Evolutionary conservation across 345 rosid species (phyloP), one percentile per base, ranked within the genome.

Genomic region (Rubroshorea leprosula): DNA sequence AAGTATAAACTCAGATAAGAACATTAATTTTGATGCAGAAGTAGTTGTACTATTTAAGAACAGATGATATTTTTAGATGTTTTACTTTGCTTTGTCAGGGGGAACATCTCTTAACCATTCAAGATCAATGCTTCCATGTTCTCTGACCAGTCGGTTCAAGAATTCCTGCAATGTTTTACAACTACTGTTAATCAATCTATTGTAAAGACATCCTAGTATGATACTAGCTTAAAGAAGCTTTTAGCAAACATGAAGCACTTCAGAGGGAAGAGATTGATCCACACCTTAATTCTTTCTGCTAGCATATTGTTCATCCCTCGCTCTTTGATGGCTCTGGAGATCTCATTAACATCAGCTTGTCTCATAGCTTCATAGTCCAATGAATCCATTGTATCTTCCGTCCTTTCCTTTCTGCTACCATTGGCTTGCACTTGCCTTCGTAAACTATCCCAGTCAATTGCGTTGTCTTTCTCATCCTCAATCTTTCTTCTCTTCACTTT

Each of bases 261-360:
- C 6, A 5, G 17, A 18, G 53, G 24, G 54, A 51, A 44, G 63
- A 25, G 62, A 53, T 55, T 24, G 24, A 49, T 26, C 55, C 49
- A 18, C 76, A 81, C 98, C 93, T 92, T 70, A 22, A 92, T 92
- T 56, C 98, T 72, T 63, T 76, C 87, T 5, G 96, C 98, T 63
- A 92, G 73, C 90, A 86, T 74, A 64, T 86, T 80, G 74, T 89
- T 89, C 93, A 89, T 89, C 23, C 98, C 98, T 62, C 98, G 72
- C 63, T 77, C 96, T 74, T 73, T 84, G 26, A 89, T 92, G 24
- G 89, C 62, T 0, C 78, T 68, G 31, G 97, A 67, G 39, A 92
- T 80, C 67, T 81, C 78, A 7, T 55, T 47, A 20, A 81, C 70
- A 49, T 60, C 56, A 35, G 90, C 87, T 41, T 67, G 23, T 71